Evolutionary conservation across 2,329 filamentous ascomycete species (phyloP).

Genomic region (Trichophyton schoenleinii): DNA sequence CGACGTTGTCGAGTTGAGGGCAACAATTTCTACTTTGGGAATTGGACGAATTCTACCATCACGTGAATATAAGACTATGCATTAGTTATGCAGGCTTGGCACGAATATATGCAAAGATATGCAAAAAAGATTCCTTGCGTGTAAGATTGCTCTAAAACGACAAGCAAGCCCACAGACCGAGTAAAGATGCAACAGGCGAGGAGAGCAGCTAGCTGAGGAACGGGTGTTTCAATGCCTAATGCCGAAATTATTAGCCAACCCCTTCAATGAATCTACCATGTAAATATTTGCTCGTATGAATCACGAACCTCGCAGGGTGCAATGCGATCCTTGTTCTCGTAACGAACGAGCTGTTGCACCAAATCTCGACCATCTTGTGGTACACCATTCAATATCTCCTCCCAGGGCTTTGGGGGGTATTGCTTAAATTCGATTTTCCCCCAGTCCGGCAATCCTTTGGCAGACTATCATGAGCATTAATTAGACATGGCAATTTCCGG

Average conservation of each 20-base stretch:
- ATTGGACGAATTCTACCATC: too few species aligned
- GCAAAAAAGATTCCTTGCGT: too few species aligned
- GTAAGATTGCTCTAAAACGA: too few species aligned
- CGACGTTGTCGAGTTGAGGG: too few species aligned
- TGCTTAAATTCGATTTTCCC: conserved; percentile 68
- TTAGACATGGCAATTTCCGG: neutral
- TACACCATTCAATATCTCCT: conserved; percentile 51
- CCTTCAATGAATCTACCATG: neutral
- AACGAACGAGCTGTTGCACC: conserved; percentile 56
- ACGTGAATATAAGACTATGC: too few species aligned
- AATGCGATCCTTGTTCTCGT: conserved; percentile 54
- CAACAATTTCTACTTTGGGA: too few species aligned
- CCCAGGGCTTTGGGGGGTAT: conserved; percentile 58
- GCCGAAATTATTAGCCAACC: neutral
- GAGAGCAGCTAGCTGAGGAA: neutral
- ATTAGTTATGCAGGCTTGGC: too few species aligned
- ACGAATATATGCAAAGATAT: too few species aligned
- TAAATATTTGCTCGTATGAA: neutral
- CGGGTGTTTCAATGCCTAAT: conserved; percentile 4
- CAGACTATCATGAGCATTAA: conserved; percentile 19
- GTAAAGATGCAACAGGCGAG: too few species aligned
- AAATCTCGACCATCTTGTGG: conserved; percentile 50
- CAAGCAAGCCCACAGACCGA: too few species aligned
- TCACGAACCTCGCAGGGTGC: conserved; percentile 44
- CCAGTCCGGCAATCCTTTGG: conserved; percentile 61